phyloP scores from a whole-genome alignment of 2,329 filamentous ascomycete species.

The Aspergillus tubingensis region DNA sequence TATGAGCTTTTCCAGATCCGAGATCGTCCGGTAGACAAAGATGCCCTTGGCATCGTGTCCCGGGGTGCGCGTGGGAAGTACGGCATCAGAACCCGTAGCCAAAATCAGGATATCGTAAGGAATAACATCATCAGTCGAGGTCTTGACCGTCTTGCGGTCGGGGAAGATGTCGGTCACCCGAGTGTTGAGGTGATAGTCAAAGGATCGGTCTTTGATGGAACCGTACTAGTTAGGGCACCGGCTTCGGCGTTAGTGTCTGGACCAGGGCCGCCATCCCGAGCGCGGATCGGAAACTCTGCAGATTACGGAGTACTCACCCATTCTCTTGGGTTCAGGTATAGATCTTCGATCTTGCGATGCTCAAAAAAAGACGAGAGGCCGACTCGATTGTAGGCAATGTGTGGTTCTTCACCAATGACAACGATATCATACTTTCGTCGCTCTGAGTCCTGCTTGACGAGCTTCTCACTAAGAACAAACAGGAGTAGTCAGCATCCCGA shows the following conservation, averaged over 20 bases:
- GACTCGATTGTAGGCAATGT: conserved; percentile 89
- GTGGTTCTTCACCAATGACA: conserved; percentile 83
- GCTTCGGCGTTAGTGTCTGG: not conserved
- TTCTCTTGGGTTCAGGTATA: conserved; percentile 83
- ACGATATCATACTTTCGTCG: conserved; percentile 75
- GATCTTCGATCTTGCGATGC: conserved; percentile 77
- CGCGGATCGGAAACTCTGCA: not conserved
- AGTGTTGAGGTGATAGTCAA: conserved; percentile 76
- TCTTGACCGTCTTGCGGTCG: conserved; percentile 66
- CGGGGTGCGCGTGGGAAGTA: conserved; percentile 71
- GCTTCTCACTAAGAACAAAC: conserved; percentile 67
- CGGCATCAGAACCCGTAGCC: conserved; percentile 82
- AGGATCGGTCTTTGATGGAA: conserved; percentile 64
- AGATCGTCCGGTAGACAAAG: conserved; percentile 86
- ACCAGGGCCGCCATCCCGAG: not conserved
- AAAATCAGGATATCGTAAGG: conserved; percentile 79
- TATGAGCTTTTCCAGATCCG: conserved; percentile 77
- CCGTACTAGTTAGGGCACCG: conserved; percentile 56
- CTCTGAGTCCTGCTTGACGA: conserved; percentile 79
- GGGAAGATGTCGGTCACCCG: conserved; percentile 68
- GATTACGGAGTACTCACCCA: conserved; percentile 60
- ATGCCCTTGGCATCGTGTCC: conserved; percentile 79
- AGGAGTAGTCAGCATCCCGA: not conserved
- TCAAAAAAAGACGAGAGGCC: conserved; percentile 87
- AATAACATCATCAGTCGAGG: conserved; percentile 68